Base-by-base conservation (phyloP, 2,329 filamentous ascomycete species). In the Exophiala xenobiotica region DNA sequence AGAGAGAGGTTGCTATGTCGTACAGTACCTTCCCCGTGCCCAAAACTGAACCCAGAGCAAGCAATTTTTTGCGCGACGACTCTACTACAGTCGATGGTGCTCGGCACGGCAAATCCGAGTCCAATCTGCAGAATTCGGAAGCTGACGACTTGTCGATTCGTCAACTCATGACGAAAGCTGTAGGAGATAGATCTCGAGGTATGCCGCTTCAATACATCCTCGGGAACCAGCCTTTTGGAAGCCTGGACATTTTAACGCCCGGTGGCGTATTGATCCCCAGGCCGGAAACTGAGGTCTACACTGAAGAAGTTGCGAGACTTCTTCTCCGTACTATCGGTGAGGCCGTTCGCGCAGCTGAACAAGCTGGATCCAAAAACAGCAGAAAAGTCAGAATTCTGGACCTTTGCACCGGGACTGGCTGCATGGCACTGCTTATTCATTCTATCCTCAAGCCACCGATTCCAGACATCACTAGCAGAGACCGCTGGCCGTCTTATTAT, bases 131-230 rank as follows among this genome's bases (percentile, higher is more conserved):
- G 18, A 4, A 9, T 37, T 12, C 16, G 16, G 29, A 20, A 24
- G 16, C 27, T 5, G 38, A 18, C 24, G 29, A 38, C 16, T 9
- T 19, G 20, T 19, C 27, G 24, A 20, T 46, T 11, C 41, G 19
- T 12, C 40, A 20, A 22, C 9, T 47, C 20, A 19, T 46, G n/a
- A 12, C 41, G 8, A 14, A 39, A 18, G 46, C 68, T 74, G 63
- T 78, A 71, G 46, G 45, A 46, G 16, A 60, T 66, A 72, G 82
- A 52, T 71, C 76, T 2, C 67, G 60, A n/a, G 90, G 90, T 1
- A 80, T 84, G 51, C 93, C 93, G 1, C 71, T 99, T 26, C 93
- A 97, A 68, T 97, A 97, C 66, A 78, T 97, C 18, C 74, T 99
- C 1, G 90, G 90, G 3, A 84, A 85, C 4, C 90, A 96, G 67